A percentile compares a stretch with the other conserved stretches of the same genome.
phyloP scores from a whole-genome alignment of 352 stramenopile species.

The Globisporangium middletonii region DNA sequence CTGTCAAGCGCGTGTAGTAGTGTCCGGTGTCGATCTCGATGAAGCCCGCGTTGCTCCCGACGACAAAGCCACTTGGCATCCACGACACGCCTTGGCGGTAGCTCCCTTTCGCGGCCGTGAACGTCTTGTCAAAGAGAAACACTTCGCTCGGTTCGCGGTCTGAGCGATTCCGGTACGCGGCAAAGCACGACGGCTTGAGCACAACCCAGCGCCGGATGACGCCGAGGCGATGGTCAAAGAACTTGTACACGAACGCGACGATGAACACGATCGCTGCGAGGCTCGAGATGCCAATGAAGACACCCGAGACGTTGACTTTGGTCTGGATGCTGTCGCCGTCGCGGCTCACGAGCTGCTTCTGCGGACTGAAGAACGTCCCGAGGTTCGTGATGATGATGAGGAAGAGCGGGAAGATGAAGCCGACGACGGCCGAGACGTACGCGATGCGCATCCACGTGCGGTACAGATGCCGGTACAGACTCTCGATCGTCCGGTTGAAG shows the following conservation, averaged over 20 bases:
- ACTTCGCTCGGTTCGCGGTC: constrained; percentile 80
- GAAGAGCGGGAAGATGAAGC: constrained; percentile 73
- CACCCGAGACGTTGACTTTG: constrained; percentile 37
- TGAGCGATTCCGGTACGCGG: constrained; percentile 64
- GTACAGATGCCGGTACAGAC: constrained; percentile 79
- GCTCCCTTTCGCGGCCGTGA: constrained; percentile 67
- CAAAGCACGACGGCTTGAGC: constrained; percentile 83
- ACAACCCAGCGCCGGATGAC: constrained; percentile 84
- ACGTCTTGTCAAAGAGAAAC: constrained; percentile 84
- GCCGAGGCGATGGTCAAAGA: constrained; percentile 81
- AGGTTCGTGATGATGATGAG: constrained; percentile 71
- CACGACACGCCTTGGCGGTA: constrained; percentile 82
- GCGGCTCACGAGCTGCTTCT: constrained; percentile 48
- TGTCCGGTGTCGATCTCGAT: constrained; percentile 84
- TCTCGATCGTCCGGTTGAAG: constrained; percentile 79
- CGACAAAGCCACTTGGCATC: constrained; percentile 82
- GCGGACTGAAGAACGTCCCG: constrained; percentile 54
- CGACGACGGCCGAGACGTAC: constrained; percentile 76
- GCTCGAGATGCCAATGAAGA: constrained; percentile 52
- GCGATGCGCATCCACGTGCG: constrained; percentile 83
- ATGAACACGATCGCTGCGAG: constrained; percentile 55
- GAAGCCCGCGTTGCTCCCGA: constrained; percentile 74
- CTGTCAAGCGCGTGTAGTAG: constrained; percentile 79
- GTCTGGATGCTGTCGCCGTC: constrained; percentile 36
- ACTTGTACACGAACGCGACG: constrained; percentile 82